These are phyloP conservation scores for Hypoxylon lenormandii DNA, from an alignment of 495 filamentous ascomycete genomes.

Conservation along the genomic window DNA sequence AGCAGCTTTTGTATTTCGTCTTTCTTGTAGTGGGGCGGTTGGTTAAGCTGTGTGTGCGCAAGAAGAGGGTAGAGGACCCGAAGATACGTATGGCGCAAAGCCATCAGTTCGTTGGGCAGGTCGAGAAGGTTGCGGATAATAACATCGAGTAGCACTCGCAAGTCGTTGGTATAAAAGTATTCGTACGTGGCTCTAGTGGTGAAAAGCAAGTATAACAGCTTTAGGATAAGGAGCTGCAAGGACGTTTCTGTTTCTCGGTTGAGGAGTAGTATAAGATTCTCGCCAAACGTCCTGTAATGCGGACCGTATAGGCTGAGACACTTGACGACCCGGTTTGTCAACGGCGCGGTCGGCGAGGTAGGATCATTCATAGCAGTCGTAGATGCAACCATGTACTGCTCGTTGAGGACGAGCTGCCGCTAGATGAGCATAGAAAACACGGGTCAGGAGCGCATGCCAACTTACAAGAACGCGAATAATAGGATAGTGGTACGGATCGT, in stretches of 20 bases:
- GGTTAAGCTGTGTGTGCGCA: conserved; percentile 86
- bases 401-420: conserved; percentile 88
- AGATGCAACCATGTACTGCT: conserved; percentile 93
- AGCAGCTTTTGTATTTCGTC: conserved; percentile 84
- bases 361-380: conserved; percentile 69
- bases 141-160: conserved; percentile 93
- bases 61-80: conserved; percentile 91
- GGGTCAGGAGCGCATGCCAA: conserved; percentile 15
- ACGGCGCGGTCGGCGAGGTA: conserved; percentile 56
- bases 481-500: conserved; percentile 96
- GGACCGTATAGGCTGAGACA: conserved; percentile 81
- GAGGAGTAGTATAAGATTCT: conserved; percentile 94
- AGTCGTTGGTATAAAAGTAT: conserved; percentile 98
- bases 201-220: conserved; percentile 93
- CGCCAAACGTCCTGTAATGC: conserved; percentile 91
- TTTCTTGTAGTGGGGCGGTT: conserved; percentile 89
- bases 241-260: conserved; percentile 96
- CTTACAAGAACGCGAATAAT: conserved; percentile 90
- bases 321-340: conserved; percentile 95
- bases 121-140: conserved; percentile 96
- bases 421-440: conserved; percentile 11
- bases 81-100: conserved; percentile 96
- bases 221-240: conserved; percentile 91
- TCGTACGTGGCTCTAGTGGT: conserved; percentile 90
- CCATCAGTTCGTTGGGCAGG: conserved; percentile 80